Evolutionary conservation across 176 grass and related monocot species (phyloP), one percentile per base, ranked within the genome.

Genomic region (Phragmites australis): DNA sequence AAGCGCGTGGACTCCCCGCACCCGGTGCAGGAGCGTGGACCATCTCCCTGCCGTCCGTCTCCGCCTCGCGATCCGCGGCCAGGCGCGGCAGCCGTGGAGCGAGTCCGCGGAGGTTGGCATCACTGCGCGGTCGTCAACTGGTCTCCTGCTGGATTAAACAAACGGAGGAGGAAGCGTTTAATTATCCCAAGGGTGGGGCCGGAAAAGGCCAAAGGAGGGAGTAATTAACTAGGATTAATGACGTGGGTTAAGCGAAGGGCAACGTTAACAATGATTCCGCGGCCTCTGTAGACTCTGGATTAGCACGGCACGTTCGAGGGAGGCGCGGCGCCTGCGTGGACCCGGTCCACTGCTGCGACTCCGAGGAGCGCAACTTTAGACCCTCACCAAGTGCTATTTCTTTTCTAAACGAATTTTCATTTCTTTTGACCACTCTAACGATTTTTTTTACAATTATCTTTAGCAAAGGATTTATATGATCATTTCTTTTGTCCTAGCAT

Each of bases 91-190:
- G 1, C 21, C 2, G 55, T 89, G 71, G 17, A 57, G 66, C 40
- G 26, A 1, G 54, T 55, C 63, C 27, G 1, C 11, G 3, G 25
- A n/a, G 9, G 7, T 5, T 12, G 34, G 14, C 34, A 19, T 34
- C 70, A 15, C 27, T 5, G 18, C 46, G 52, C 62, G 76, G 87
- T 76, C 69, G 87, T 80, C 68, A 69, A 48, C 76, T 60, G 68
- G 75, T 25, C 65, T 80, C 21, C 76, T 66, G 76, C 64, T 26
- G 75, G 46, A 53, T 37, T 82, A 67, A 55, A 53, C 68, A 70
- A 65, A 66, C 56, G 23, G 41, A 46, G 37, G 27, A 37, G 50
- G 25, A 47, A 26, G 64, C 25, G 47, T 40, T 30, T 76, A 78
- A 77, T 73, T 62, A 73, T 31, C 19, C 43, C 13, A 11, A 7